Percentiles rank a stretch among this genome's conserved stretches.
Evolutionary conservation across 140 eudicot species (phyloP).

Genomic region (Ambrosia hybrid): DNA sequence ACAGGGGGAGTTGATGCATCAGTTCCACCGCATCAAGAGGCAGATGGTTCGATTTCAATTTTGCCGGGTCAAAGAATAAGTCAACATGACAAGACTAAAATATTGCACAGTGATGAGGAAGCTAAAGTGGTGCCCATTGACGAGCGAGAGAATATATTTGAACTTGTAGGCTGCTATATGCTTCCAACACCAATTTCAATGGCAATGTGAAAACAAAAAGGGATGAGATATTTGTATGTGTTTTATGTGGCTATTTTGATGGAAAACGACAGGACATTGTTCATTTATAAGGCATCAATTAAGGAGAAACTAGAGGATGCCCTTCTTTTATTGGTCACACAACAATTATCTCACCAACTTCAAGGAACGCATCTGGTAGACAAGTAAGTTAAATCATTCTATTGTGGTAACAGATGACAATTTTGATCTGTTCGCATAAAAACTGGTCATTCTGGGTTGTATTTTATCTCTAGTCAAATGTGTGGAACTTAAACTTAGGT

Average conservation of each 20-base stretch:
- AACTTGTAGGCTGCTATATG: conserved; percentile 64
- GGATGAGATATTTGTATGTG: conserved; percentile 58
- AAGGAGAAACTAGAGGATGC: conserved; percentile 47
- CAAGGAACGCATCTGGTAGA: conserved; percentile 47
- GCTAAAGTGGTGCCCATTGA: conserved; percentile 21
- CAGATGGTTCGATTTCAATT: conserved; percentile 24
- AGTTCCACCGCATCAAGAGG: conserved; percentile 26
- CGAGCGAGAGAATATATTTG: conserved; percentile 28
- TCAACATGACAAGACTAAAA: conserved; percentile 23
- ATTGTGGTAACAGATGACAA: not conserved
- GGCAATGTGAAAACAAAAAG: conserved; percentile 57
- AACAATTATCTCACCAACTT: conserved; percentile 46
- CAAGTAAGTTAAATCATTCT: conserved; percentile 53
- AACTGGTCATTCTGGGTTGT: not conserved
- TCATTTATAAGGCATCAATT: conserved; percentile 51
- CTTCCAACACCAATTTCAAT: conserved; percentile 73
- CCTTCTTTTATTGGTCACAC: conserved; percentile 80
- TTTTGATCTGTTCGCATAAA: not conserved
- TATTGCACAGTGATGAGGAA: conserved; percentile 25
- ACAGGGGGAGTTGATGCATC: conserved; percentile 1
- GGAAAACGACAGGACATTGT: conserved; percentile 54
- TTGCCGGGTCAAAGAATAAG: conserved; percentile 38
- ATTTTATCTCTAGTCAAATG: conserved; percentile 3
- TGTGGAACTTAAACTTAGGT: not conserved
- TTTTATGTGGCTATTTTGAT: conserved; percentile 57